Conservation (phyloP, 2,329 filamentous ascomycete species). For the Metarhizium album region DNA sequence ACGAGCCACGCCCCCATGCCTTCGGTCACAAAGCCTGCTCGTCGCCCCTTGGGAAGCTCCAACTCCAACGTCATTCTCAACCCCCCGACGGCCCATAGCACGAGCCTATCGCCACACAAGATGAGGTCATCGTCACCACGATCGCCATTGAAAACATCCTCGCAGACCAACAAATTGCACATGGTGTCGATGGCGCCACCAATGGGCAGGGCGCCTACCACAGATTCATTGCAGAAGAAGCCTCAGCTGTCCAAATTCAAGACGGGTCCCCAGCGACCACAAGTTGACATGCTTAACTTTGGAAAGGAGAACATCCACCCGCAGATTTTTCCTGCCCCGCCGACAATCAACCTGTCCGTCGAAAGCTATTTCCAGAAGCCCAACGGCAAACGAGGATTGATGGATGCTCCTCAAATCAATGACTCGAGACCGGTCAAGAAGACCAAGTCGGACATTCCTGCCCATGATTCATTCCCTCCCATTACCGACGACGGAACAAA, state of each 20-base stretch:
- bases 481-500: constrained; percentile 82
- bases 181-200: constrained; percentile 59
- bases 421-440: constrained; percentile 61
- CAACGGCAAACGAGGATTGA: constrained; percentile 49
- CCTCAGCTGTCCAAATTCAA: constrained; percentile 49
- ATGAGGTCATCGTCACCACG: constrained; percentile 48
- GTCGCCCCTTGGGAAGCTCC: constrained; percentile 37
- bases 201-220: constrained; percentile 37
- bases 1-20: constrained; percentile 49
- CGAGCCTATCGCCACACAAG: constrained; percentile 62
- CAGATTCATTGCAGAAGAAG: constrained; percentile 62
- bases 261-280: constrained; percentile 42
- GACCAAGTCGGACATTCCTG: constrained; percentile 54
- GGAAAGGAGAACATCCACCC: constrained; percentile 50
- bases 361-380: constrained; percentile 44
- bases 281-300: constrained; percentile 29
- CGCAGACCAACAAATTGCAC: constrained; percentile 50
- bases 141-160: constrained; percentile 41
- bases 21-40: constrained; percentile 33
- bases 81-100: constrained; percentile 41
- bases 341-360: constrained; percentile 37
- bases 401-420: constrained; percentile 64
- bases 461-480: constrained; percentile 67
- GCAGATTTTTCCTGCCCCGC: constrained; percentile 36
- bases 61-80: constrained; percentile 58